These are phyloP conservation scores for Arachis stenosperma DNA, from an alignment of 306 rosid genomes.

Conservation along the genomic window DNA sequence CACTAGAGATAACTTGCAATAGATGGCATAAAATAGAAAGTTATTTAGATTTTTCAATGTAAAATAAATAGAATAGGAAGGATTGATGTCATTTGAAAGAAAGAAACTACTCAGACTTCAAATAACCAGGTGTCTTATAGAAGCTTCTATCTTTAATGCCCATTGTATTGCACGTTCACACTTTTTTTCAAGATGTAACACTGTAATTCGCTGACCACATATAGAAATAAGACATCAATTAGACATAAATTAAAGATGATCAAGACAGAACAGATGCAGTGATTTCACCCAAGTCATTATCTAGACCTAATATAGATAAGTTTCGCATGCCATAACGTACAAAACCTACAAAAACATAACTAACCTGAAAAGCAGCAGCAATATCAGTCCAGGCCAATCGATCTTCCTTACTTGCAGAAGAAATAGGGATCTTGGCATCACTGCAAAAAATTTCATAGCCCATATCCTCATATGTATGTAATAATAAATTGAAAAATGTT, in stretches of 20 bases:
- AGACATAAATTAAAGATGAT: conserved; percentile 2
- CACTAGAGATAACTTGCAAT: conserved; percentile 88
- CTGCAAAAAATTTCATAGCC: conserved; percentile 44
- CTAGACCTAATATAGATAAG: conserved; percentile 13
- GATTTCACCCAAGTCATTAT: conserved; percentile 5
- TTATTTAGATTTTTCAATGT: conserved; percentile 5
- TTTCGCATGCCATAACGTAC: neutral
- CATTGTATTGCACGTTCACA: conserved; percentile 90
- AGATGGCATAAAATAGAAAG: conserved; percentile 35
- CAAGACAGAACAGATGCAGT: conserved; percentile 6
- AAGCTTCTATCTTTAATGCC: conserved; percentile 95
- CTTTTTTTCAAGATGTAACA: conserved; percentile 91
- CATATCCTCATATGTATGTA: conserved; percentile 37
- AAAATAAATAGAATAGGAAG: conserved; percentile 28
- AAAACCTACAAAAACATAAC: conserved; percentile 45
- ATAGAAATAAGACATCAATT: neutral
- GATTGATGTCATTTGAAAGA: conserved; percentile 11
- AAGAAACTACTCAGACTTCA: conserved; percentile 34
- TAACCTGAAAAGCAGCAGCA: conserved; percentile 98
- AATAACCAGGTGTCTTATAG: conserved; percentile 72
- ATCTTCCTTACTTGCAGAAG: conserved; percentile 69
- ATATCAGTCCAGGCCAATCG: conserved; percentile 83
- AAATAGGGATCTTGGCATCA: conserved; percentile 73
- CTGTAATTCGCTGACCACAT: conserved; percentile 75
- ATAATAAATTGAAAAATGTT: neutral